Evolutionary conservation across 1,284 basidiomycete genomes (phyloP).

Genomic region (Porodaedalea pini): DNA sequence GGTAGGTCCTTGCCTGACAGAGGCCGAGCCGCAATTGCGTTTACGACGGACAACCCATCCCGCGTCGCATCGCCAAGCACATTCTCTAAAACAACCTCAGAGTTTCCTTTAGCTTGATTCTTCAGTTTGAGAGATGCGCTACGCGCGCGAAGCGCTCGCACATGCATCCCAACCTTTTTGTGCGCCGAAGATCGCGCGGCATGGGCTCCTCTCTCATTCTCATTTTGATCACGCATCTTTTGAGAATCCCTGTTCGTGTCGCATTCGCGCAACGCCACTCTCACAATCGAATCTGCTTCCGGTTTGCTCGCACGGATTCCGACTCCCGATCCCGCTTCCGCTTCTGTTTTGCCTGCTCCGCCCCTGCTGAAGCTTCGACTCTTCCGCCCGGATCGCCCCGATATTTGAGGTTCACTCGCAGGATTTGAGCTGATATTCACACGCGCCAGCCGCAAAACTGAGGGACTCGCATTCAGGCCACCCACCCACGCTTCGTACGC

Average conservation of each 20-base stretch:
- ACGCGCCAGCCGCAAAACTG: constrained; percentile 1
- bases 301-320: too few relatives aligned
- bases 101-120: neutral
- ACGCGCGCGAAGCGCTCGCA: constrained; percentile 5
- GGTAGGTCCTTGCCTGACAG: neutral
- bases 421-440: neutral
- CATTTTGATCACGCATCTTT: neutral
- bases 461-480: neutral
- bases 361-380: neutral
- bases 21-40: neutral
- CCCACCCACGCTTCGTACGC: constrained; percentile 5
- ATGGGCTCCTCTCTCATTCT: neutral
- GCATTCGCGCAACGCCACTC: neutral
- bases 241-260: neutral
- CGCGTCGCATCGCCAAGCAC: neutral
- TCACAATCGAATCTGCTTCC: neutral
- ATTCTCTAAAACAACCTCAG: neutral
- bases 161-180: neutral
- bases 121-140: neutral
- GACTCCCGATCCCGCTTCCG: neutral
- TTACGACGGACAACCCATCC: neutral
- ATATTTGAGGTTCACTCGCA: neutral
- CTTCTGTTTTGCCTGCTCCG: neutral
- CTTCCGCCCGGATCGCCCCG: neutral
- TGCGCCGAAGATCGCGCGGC: neutral